phyloP scores from a whole-genome alignment of 352 stramenopile genomes.

The Phytophthora pisi region DNA sequence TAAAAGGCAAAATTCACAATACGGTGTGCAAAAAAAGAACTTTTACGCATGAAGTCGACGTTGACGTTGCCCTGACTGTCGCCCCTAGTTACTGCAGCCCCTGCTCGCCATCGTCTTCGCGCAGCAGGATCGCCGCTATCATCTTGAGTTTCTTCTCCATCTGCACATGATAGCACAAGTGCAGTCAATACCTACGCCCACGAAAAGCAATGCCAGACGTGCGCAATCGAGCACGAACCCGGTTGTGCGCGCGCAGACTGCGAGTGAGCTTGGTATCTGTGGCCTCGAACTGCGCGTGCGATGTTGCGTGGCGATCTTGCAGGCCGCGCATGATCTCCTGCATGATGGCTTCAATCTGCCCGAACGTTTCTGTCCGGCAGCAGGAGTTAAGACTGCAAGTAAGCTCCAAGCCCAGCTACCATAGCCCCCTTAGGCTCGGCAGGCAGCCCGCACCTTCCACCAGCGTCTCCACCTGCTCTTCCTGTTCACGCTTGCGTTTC shows the following conservation, averaged over 20 bases:
- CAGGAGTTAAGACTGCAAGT: not conserved
- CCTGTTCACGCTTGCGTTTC: constrained; percentile 62
- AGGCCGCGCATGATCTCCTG: constrained; percentile 45
- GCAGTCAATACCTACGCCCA: not conserved
- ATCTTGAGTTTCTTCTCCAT: constrained; percentile 65
- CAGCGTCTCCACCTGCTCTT: constrained; percentile 57
- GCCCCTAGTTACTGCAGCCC: constrained; percentile 16
- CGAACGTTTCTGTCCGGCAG: constrained; percentile 39
- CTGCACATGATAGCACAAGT: constrained; percentile 19
- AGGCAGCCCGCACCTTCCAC: constrained; percentile 42
- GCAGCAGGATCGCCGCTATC: constrained; percentile 51
- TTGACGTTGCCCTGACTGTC: not conserved
- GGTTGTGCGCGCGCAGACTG: constrained; percentile 41
- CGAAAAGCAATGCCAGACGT: not conserved
- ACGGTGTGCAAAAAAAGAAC: constrained; percentile 1
- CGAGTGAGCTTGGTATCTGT: constrained; percentile 33
- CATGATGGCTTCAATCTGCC: constrained; percentile 50
- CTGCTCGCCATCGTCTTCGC: constrained; percentile 38
- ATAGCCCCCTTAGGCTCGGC: not conserved
- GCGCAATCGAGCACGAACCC: constrained; percentile 25
- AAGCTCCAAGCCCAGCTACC: not conserved
- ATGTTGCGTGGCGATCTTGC: constrained; percentile 43
- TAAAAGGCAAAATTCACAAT: constrained; percentile 1
- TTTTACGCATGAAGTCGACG: not conserved
- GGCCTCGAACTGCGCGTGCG: constrained; percentile 42